A percentile compares a stretch with the other conserved stretches of the same genome.
Evolutionary conservation across 768 basidiomycete genomes (phyloP).

Genomic region (Coprinopsis strossmayeri): DNA sequence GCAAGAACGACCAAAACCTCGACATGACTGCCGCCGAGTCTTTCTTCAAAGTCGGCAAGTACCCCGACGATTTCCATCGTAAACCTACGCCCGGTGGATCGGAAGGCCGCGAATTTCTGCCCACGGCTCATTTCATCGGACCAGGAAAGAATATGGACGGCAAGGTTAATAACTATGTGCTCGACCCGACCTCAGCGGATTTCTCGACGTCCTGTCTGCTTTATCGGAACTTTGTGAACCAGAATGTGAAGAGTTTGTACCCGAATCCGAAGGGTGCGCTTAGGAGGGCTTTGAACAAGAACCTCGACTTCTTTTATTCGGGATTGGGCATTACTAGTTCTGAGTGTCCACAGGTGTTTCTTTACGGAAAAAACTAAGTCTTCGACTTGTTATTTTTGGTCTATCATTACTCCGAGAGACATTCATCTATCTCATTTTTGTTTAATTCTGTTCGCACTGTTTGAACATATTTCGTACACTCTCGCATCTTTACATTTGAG

Average conservation of each 20-base stretch:
- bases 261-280: slow-evolving; percentile 15
- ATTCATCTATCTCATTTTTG: no score
- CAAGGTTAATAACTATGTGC: slow-evolving; percentile 12
- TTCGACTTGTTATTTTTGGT: no score
- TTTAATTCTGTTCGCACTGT: no score
- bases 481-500: no score
- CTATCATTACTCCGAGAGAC: no score
- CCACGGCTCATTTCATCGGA: slow-evolving; percentile 9
- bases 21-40: slow-evolving; percentile 9
- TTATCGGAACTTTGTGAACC: slow-evolving; percentile 14
- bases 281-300: slow-evolving; percentile 9
- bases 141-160: slow-evolving; percentile 12
- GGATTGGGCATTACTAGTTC: no score
- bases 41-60: slow-evolving; percentile 15
- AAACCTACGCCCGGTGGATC: slow-evolving; percentile 5
- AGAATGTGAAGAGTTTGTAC: slow-evolving; percentile 12
- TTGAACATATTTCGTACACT: no score
- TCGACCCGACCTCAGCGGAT: slow-evolving; percentile 11
- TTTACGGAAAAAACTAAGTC: slow-evolving; percentile 10
- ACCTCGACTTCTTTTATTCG: slow-evolving; percentile 10
- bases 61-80: slow-evolving; percentile 14
- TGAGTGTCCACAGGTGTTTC: slow-evolving; percentile 13
- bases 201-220: slow-evolving; percentile 11
- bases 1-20: no score
- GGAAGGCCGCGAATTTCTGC: slow-evolving; percentile 2